A percentile compares a stretch with the other conserved stretches of the same genome.
Conservation (phyloP, 306 rosid genomes). For the Castanopsis chinensis region DNA sequence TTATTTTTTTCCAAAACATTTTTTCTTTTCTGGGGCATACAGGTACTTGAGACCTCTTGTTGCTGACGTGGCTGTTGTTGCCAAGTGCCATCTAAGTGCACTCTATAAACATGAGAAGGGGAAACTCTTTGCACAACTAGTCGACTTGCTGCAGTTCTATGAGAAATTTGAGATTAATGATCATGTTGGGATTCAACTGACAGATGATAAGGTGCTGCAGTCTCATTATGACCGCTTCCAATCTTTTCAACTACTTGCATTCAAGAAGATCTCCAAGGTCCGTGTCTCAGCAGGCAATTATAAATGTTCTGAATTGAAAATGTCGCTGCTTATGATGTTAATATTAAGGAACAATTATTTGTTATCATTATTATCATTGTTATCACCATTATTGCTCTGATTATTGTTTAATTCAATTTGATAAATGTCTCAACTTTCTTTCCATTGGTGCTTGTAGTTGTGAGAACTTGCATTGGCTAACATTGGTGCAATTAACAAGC, state of each 20-base stretch:
- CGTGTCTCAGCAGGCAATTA: slow-evolving; percentile 26
- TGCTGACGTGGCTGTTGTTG: slow-evolving; percentile 94
- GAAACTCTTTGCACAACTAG: slow-evolving; percentile 92
- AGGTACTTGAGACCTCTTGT: slow-evolving; percentile 94
- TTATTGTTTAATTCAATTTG: neutral
- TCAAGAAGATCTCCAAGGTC: slow-evolving; percentile 83
- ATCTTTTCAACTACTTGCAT: slow-evolving; percentile 84
- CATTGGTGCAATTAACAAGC: slow-evolving; percentile 85
- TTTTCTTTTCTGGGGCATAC: slow-evolving; percentile 22
- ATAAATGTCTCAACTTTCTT: slow-evolving; percentile 9
- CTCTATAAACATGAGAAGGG: slow-evolving; percentile 92
- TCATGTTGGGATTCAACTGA: slow-evolving; percentile 82
- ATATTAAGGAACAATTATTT: neutral
- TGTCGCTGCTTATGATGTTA: neutral
- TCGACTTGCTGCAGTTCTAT: slow-evolving; percentile 86
- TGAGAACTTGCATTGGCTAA: slow-evolving; percentile 78
- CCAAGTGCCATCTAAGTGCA: slow-evolving; percentile 92
- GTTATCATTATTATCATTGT: too few relatives aligned
- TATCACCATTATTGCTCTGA: too few relatives aligned
- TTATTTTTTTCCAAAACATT: too few relatives aligned
- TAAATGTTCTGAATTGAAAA: neutral
- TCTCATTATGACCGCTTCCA: slow-evolving; percentile 80
- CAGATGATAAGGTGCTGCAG: slow-evolving; percentile 92
- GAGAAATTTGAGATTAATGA: slow-evolving; percentile 97
- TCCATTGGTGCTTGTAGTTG: slow-evolving; percentile 53